phyloP scores from a whole-genome alignment of 2,329 filamentous ascomycete species.

The Aspergillus ochraceus region DNA sequence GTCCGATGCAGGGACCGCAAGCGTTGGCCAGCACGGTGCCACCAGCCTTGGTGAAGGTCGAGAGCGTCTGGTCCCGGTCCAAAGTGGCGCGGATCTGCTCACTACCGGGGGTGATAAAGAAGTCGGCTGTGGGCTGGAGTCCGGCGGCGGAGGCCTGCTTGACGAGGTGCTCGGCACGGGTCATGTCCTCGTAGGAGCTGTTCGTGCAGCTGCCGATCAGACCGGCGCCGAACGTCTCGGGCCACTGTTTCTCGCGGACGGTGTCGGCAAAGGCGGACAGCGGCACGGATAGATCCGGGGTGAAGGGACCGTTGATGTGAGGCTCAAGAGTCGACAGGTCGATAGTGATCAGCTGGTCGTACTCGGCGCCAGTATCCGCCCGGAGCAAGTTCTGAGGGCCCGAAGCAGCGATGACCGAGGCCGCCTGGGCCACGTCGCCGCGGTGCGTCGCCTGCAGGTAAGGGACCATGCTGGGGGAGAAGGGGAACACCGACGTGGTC shows the following conservation, averaged over 20 bases:
- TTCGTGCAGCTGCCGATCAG: constrained; percentile 98
- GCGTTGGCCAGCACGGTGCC: constrained; percentile 91
- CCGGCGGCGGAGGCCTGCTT: constrained; percentile 89
- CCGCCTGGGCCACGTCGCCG: constrained; percentile 66
- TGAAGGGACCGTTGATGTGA: constrained; percentile 96
- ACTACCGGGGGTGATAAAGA: constrained; percentile 94
- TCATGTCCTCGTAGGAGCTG: constrained; percentile 99
- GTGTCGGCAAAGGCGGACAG: constrained; percentile 85
- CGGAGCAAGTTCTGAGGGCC: constrained; percentile 65
- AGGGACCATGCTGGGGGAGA: constrained; percentile 76
- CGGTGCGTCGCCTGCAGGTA: constrained; percentile 86
- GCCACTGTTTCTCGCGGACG: constrained; percentile 84
- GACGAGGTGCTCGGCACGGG: constrained; percentile 85
- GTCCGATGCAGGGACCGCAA: constrained; percentile 89
- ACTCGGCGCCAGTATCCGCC: constrained; percentile 79
- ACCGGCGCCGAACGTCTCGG: constrained; percentile 83
- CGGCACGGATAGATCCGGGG: constrained; percentile 90
- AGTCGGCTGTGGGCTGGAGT: constrained; percentile 82
- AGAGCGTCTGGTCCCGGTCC: constrained; percentile 81
- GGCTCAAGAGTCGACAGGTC: constrained; percentile 88
- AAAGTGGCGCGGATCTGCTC: constrained; percentile 96
- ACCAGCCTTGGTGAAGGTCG: constrained; percentile 82
- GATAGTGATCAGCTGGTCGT: constrained; percentile 89
- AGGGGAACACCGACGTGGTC: constrained; percentile 95
- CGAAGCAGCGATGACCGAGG: constrained; percentile 61